Conservation (phyloP, 2,329 filamentous ascomycete species). For the Onygenales sp. region DNA sequence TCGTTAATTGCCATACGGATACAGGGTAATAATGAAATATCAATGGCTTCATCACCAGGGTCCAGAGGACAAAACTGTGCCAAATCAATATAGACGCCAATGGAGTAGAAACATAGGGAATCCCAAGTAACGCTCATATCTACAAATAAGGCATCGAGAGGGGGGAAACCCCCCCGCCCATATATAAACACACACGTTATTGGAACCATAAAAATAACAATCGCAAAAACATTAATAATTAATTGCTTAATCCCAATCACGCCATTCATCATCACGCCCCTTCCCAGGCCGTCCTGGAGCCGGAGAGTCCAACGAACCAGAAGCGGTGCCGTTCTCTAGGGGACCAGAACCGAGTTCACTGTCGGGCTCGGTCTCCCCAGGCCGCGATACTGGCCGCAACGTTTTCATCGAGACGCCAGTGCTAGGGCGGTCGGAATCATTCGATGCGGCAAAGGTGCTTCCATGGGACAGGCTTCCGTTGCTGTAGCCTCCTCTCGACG, state of each 20-base stretch:
- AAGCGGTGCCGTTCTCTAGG: constrained; percentile 5
- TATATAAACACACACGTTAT: neutral
- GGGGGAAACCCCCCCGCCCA: neutral
- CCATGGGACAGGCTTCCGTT: neutral
- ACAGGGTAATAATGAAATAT: too few relatives aligned
- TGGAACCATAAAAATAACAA: neutral
- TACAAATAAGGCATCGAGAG: too few relatives aligned
- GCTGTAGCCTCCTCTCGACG: neutral
- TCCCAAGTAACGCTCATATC: too few relatives aligned
- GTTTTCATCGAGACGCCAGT: constrained; percentile 36
- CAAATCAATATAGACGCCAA: too few relatives aligned
- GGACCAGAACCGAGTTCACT: constrained; percentile 12
- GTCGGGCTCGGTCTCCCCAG: constrained; percentile 26
- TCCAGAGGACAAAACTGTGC: too few relatives aligned
- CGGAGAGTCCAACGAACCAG: constrained; percentile 3
- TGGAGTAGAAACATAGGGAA: too few relatives aligned
- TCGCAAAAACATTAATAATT: neutral
- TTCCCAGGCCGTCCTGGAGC: neutral
- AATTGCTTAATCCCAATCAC: constrained; percentile 27
- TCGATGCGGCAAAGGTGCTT: neutral
- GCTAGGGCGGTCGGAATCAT: constrained; percentile 20
- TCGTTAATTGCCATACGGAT: too few relatives aligned
- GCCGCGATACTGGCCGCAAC: constrained; percentile 27
- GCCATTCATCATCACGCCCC: constrained; percentile 27
- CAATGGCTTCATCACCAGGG: too few relatives aligned